Evolutionary conservation across 2,329 filamentous ascomycete genomes (phyloP).

Genomic region (Triangularia verruculosa): DNA sequence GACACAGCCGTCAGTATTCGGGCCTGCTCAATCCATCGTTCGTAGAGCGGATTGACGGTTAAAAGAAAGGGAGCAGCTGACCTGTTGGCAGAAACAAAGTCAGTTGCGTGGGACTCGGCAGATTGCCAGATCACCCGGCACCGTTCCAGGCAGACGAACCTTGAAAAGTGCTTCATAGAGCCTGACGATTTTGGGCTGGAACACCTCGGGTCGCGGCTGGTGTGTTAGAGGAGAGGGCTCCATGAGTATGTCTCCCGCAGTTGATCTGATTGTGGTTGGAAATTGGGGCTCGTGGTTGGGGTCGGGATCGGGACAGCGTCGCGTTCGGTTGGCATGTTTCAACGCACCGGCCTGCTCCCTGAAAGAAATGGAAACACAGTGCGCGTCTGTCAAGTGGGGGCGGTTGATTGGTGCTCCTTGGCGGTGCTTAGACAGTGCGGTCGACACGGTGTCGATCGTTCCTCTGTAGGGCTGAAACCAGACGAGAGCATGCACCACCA

Average conservation of each 20-base stretch:
- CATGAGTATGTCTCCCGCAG: constrained; percentile 48
- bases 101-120: not conserved
- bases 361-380: not conserved
- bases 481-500: too few species aligned
- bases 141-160: constrained; percentile 42
- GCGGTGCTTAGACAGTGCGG: not conserved
- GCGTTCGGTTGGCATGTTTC: not conserved
- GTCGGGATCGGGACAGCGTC: not conserved
- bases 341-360: not conserved
- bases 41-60: not conserved
- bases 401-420: not conserved
- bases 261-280: not conserved
- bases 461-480: not conserved
- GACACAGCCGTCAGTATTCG: not conserved
- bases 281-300: not conserved
- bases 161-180: constrained; percentile 85
- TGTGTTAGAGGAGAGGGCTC: constrained; percentile 91
- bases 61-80: constrained; percentile 15
- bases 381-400: not conserved
- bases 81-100: constrained; percentile 14
- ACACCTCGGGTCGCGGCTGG: constrained; percentile 82
- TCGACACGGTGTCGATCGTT: not conserved
- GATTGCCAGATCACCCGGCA: not conserved
- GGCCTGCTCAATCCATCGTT: not conserved
- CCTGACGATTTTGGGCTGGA: constrained; percentile 90